Evolutionary conservation across 2,329 filamentous ascomycete genomes (phyloP).

Genomic region (Colletotrichum costaricense): DNA sequence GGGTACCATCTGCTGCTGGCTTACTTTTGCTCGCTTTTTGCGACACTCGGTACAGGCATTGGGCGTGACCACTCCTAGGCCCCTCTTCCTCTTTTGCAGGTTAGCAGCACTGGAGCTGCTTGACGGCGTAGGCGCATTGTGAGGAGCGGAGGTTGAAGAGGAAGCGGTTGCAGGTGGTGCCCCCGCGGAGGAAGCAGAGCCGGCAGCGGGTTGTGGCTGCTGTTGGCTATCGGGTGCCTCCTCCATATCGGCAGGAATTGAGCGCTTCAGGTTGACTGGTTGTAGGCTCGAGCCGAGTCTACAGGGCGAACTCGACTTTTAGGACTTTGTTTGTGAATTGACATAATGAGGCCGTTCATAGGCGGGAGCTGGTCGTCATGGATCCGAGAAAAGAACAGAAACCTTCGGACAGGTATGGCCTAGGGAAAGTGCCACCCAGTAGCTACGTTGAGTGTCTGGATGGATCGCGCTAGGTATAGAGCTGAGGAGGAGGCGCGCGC

Average conservation of each 20-base stretch:
- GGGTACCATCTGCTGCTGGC: conserved; percentile 21
- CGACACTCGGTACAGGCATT: conserved; percentile 72
- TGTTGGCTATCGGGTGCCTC: conserved; percentile 29
- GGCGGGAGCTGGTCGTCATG: conserved; percentile 22
- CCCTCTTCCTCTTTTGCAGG: conserved; percentile 65
- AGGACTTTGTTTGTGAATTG: conserved; percentile 30
- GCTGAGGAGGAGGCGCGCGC: neutral
- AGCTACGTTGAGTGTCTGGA: neutral
- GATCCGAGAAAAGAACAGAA: neutral
- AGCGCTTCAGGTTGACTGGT: conserved; percentile 35
- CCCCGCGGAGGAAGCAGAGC: conserved; percentile 32
- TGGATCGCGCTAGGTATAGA: neutral
- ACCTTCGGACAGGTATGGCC: neutral
- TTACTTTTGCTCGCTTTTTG: conserved; percentile 71
- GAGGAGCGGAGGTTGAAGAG: conserved; percentile 3
- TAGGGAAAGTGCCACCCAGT: neutral
- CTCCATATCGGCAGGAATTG: conserved; percentile 36
- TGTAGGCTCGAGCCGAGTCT: conserved; percentile 28
- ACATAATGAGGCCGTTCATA: conserved; percentile 34
- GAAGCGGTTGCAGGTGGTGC: conserved; percentile 13
- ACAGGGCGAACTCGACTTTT: conserved; percentile 33
- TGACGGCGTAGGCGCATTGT: conserved; percentile 14
- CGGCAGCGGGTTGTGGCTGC: conserved; percentile 29
- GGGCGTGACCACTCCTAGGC: conserved; percentile 66
- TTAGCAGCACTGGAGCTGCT: conserved; percentile 38